These are phyloP conservation scores for Boletus rex-veris DNA, from an alignment of 768 basidiomycete species.

Conservation along the genomic window DNA sequence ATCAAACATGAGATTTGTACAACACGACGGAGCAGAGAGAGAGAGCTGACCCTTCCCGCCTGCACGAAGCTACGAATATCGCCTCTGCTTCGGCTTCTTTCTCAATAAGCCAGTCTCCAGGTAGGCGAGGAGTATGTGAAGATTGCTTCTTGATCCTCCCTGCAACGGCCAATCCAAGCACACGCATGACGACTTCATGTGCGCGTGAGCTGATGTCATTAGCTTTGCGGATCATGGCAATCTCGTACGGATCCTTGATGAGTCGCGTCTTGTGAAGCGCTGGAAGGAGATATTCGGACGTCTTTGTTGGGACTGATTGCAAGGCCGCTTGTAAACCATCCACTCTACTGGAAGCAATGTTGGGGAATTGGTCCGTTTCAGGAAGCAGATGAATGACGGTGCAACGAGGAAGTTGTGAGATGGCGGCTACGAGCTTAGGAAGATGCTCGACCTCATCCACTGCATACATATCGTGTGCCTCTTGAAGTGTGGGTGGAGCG, in stretches of 20 bases:
- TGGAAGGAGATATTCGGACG: constrained; percentile 53
- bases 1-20: neutral
- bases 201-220: constrained; percentile 86
- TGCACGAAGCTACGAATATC: constrained; percentile 85
- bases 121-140: constrained; percentile 48
- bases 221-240: constrained; percentile 71
- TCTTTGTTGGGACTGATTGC: constrained; percentile 2
- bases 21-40: neutral
- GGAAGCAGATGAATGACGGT: constrained; percentile 70
- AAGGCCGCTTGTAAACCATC: constrained; percentile 9
- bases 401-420: constrained; percentile 46
- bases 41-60: constrained; percentile 72
- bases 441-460: constrained; percentile 58
- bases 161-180: constrained; percentile 73
- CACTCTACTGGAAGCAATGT: neutral
- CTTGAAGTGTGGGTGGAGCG: constrained; percentile 66
- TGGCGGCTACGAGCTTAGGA: constrained; percentile 40
- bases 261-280: constrained; percentile 83
- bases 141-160: constrained; percentile 47
- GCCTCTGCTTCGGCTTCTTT: constrained; percentile 95
- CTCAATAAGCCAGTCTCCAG: constrained; percentile 84
- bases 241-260: constrained; percentile 71
- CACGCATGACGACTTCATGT: constrained; percentile 89
- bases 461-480: constrained; percentile 53
- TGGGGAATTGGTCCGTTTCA: constrained; percentile 23